These are phyloP conservation scores for Ophiostoma piceae DNA, from an alignment of 2,329 filamentous ascomycete genomes.

Conservation along the genomic window DNA sequence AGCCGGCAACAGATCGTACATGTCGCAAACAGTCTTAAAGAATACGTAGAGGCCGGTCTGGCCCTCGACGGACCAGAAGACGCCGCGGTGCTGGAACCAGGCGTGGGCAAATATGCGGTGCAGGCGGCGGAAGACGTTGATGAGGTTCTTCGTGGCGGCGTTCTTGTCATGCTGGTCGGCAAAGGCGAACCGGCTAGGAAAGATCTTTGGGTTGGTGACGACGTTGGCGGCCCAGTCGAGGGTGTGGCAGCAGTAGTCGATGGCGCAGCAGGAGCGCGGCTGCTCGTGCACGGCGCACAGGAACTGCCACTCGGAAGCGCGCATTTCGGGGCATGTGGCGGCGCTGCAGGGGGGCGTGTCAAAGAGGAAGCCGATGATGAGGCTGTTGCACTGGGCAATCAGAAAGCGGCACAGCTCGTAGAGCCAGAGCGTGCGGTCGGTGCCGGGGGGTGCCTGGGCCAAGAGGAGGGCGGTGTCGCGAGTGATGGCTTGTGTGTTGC, in stretches of 20 bases:
- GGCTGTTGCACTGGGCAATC: conserved; percentile 85
- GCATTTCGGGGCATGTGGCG: conserved; percentile 93
- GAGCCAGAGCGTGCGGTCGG: conserved; percentile 87
- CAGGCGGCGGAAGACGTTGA: conserved; percentile 89
- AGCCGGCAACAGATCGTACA: conserved; percentile 79
- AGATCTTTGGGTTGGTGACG: conserved; percentile 89
- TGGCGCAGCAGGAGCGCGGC: conserved; percentile 93
- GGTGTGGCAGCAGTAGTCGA: conserved; percentile 98
- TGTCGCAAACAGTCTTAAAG: conserved; percentile 95
- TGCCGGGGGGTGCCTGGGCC: conserved; percentile 70
- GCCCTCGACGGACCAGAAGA: conserved; percentile 91
- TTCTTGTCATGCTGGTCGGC: conserved; percentile 55
- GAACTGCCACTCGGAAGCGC: conserved; percentile 98
- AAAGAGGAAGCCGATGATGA: conserved; percentile 89
- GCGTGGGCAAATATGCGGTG: conserved; percentile 98
- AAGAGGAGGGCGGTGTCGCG: conserved; percentile 70
- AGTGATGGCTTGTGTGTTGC: conserved; percentile 65
- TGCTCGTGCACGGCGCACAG: conserved; percentile 95
- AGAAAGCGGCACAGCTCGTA: conserved; percentile 97
- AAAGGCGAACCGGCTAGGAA: conserved; percentile 72
- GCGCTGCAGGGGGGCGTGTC: conserved; percentile 85
- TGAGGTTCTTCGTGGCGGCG: conserved; percentile 71
- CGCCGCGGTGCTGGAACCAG: conserved; percentile 93
- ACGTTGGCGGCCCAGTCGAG: conserved; percentile 96
- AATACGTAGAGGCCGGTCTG: conserved; percentile 91